Evolutionary conservation across 1,284 basidiomycete species (phyloP).

Genomic region (Malassezia cuniculi): DNA sequence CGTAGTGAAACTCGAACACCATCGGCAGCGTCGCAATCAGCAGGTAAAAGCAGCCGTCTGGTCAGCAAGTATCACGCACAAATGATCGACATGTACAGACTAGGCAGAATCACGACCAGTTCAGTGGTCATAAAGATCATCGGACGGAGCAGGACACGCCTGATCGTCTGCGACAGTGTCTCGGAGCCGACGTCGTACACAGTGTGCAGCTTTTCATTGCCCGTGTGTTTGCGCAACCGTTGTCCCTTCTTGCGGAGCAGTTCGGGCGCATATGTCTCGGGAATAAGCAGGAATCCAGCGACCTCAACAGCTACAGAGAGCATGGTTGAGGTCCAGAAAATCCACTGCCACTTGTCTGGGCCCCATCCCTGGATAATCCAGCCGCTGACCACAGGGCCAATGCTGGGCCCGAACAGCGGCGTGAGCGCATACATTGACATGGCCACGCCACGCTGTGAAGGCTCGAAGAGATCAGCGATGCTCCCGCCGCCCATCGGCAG

Average conservation of each 20-base stretch:
- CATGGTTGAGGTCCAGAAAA: conserved; percentile 14
- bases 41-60: conserved; percentile 47
- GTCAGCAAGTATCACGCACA: conserved; percentile 5
- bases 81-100: conserved; percentile 48
- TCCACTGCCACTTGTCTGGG: conserved; percentile 11
- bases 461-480: conserved; percentile 58
- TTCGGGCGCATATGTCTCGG: conserved; percentile 57
- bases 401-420: conserved; percentile 21
- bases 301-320: conserved; percentile 36
- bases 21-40: conserved; percentile 58
- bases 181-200: conserved; percentile 23
- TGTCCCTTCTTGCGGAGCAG: conserved; percentile 49
- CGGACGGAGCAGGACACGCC: conserved; percentile 48
- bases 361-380: conserved; percentile 16
- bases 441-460: conserved; percentile 48
- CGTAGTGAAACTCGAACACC: conserved; percentile 52
- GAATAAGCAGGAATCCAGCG: conserved; percentile 53
- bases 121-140: conserved; percentile 49
- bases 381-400: conserved; percentile 10
- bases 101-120: conserved; percentile 49
- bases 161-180: conserved; percentile 39
- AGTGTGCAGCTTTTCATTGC: conserved; percentile 18
- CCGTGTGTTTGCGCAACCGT: conserved; percentile 29
- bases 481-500: conserved; percentile 51
- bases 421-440: conserved; percentile 52